Percentiles rank a stretch among this genome's conserved stretches.
Evolutionary conservation across 345 rosid genomes (phyloP).

Genomic region (Iberis pinnata): DNA sequence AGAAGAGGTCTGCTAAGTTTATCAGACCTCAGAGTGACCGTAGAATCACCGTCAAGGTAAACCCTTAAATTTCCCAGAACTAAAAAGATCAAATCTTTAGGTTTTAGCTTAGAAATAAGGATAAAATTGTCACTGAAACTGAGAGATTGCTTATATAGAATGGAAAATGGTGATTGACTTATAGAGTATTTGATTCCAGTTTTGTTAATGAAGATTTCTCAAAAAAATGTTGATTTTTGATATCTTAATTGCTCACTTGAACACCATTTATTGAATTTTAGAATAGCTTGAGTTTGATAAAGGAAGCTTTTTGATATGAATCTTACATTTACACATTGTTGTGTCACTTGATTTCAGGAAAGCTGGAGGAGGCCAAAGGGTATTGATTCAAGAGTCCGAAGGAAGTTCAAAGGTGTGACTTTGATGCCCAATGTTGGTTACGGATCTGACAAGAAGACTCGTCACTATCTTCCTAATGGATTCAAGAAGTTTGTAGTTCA

Average conservation of each 20-base stretch:
- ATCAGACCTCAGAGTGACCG: conserved; percentile 80
- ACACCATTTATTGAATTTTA: too few species aligned
- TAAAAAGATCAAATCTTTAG: conserved; percentile 34
- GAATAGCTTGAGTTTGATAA: too few species aligned
- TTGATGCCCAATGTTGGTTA: conserved; percentile 82
- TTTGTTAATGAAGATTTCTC: not conserved
- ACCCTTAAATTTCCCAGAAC: not conserved
- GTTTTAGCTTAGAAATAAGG: too few species aligned
- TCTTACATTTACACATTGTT: not conserved
- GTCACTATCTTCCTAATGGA: conserved; percentile 75
- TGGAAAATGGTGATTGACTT: not conserved
- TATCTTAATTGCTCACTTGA: too few species aligned
- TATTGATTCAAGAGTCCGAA: conserved; percentile 70
- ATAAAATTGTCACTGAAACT: too few species aligned
- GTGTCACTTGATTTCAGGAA: too few species aligned
- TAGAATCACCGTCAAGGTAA: conserved; percentile 70
- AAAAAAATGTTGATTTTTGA: too few species aligned
- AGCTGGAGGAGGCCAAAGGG: conserved; percentile 92
- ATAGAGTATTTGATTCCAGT: not conserved
- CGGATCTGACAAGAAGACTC: conserved; percentile 76
- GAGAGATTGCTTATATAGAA: conserved; percentile 21
- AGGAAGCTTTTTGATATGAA: too few species aligned
- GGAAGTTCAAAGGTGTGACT: conserved; percentile 79
- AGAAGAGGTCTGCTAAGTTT: conserved; percentile 74
- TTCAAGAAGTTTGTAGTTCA: conserved; percentile 81